These are phyloP conservation scores for Manihot esculenta DNA, from an alignment of 441 rosid genomes.

Conservation along the genomic window DNA sequence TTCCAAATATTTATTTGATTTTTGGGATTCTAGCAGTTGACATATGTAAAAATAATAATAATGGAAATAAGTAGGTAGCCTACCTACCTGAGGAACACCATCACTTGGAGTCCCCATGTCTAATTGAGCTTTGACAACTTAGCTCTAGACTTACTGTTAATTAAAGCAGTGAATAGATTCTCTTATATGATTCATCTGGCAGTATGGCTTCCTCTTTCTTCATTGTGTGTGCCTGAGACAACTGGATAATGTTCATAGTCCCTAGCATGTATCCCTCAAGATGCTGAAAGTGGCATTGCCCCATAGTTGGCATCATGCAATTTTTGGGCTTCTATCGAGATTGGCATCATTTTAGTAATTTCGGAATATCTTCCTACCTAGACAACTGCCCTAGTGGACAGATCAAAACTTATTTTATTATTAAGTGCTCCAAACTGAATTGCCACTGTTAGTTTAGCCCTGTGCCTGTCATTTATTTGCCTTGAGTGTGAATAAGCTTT, in stretches of 20 bases:
- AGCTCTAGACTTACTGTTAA: not conserved
- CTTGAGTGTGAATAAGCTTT: not conserved
- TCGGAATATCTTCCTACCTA: not conserved
- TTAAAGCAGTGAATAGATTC: not conserved
- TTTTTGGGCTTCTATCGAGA: not conserved
- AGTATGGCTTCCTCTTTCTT: not conserved
- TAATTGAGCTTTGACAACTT: constrained; percentile 3
- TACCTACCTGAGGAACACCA: too few relatives aligned
- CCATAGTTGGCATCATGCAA: not conserved
- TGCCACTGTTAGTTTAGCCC: not conserved
- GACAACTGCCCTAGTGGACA: not conserved
- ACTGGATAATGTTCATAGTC: not conserved
- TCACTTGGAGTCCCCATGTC: not conserved
- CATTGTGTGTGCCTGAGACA: not conserved
- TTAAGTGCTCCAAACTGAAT: not conserved
- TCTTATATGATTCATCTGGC: not conserved
- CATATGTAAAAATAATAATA: not conserved
- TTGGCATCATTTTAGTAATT: not conserved
- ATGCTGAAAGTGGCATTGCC: not conserved
- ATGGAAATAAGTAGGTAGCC: too few relatives aligned
- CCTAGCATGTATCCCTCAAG: not conserved
- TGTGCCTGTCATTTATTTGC: not conserved
- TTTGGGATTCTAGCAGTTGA: not conserved
- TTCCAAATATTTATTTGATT: not conserved
- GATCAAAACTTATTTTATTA: not conserved